Evolutionary conservation across 371 early-diverging fungal species (phyloP).

Genomic region (Blakeslea trispora): DNA sequence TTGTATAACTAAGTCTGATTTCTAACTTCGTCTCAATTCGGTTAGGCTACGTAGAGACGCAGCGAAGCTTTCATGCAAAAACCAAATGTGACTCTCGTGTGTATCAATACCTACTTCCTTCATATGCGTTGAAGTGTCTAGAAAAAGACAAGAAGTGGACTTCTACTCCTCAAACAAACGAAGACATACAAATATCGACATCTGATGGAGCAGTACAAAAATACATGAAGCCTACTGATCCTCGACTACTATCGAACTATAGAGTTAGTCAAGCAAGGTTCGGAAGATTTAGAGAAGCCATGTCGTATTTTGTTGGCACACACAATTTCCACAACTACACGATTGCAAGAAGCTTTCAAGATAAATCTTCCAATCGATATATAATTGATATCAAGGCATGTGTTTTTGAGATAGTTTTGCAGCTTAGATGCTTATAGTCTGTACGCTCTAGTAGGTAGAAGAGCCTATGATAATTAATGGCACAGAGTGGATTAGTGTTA

Average conservation of each 20-base stretch:
- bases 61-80: conserved; percentile 90
- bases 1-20: background rate
- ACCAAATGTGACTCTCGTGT: conserved; percentile 89
- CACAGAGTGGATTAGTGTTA: conserved; percentile 91
- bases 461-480: conserved; percentile 81
- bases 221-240: conserved; percentile 41
- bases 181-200: conserved; percentile 33
- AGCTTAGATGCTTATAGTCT: conserved; percentile 1
- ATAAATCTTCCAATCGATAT: conserved; percentile 75
- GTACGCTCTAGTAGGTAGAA: conserved; percentile 37
- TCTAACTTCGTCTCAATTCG: background rate
- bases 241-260: conserved; percentile 58
- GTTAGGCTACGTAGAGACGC: conserved; percentile 68
- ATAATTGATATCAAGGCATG: conserved; percentile 76
- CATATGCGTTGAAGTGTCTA: conserved; percentile 71
- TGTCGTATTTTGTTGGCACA: conserved; percentile 85
- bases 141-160: conserved; percentile 21
- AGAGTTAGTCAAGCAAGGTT: conserved; percentile 64
- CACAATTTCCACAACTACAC: conserved; percentile 99
- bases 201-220: conserved; percentile 33
- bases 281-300: conserved; percentile 64
- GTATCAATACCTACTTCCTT: conserved; percentile 98
- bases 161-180: conserved; percentile 12
- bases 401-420: background rate
- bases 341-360: conserved; percentile 72